Conservation (phyloP, 1,284 basidiomycete species). For the Apiotrichum brassicae region DNA sequence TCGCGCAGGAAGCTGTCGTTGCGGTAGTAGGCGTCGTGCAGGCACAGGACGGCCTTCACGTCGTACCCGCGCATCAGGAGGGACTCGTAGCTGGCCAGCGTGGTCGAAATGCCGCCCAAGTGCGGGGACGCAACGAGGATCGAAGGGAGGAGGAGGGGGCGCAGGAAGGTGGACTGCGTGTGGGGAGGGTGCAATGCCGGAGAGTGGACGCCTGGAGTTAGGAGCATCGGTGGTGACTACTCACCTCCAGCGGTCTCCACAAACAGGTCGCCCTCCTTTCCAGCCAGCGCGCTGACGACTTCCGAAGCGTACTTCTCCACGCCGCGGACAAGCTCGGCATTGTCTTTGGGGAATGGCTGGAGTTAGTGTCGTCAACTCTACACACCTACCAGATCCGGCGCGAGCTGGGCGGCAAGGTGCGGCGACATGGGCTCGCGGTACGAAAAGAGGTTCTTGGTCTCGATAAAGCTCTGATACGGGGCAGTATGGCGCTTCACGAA, state of each 20-base stretch:
- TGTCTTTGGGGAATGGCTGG: conserved; percentile 41
- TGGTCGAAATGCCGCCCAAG: conserved; percentile 92
- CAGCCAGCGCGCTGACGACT: conserved; percentile 47
- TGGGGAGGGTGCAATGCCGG: conserved; percentile 73
- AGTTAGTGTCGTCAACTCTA: conserved; percentile 3
- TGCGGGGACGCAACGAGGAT: conserved; percentile 80
- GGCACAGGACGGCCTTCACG: conserved; percentile 78
- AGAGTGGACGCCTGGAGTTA: conserved; percentile 76
- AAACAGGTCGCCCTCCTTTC: conserved; percentile 58
- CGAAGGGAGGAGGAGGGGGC: conserved; percentile 77
- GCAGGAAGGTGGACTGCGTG: conserved; percentile 76
- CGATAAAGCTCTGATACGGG: conserved; percentile 48
- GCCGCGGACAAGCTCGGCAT: conserved; percentile 63
- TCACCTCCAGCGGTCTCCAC: conserved; percentile 92
- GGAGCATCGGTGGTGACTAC: conserved; percentile 18
- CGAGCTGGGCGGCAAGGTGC: conserved; percentile 73
- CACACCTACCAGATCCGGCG: conserved; percentile 47
- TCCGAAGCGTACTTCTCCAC: conserved; percentile 59
- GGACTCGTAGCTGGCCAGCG: conserved; percentile 87
- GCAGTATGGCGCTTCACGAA: conserved; percentile 62
- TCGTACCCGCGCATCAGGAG: conserved; percentile 83
- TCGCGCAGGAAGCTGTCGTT: conserved; percentile 75
- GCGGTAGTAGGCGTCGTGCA: conserved; percentile 76
- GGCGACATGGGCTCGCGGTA: conserved; percentile 88
- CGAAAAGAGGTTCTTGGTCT: conserved; percentile 69